Evolutionary conservation across 1,284 basidiomycete species (phyloP), one percentile per base, ranked within the genome.

Genomic region (Fomitopsis schrenkii): DNA sequence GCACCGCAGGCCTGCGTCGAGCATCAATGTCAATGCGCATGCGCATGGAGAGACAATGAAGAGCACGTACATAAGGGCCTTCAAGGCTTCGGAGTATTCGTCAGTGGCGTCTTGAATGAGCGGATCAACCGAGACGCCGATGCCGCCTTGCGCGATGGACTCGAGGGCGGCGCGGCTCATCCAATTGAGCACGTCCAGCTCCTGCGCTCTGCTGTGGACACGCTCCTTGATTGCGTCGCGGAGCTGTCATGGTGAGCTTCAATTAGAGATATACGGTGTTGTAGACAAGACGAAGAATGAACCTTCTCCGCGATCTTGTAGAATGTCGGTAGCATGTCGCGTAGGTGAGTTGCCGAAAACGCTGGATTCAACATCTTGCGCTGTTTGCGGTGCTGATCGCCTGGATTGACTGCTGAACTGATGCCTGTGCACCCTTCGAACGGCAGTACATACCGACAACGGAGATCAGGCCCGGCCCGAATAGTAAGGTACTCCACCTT

Each of bases 61-160:
- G 15, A 26, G 26, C 57, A 26, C 15, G 56, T 3, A 75, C 74
- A 72, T 55, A n/a, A 74, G 61, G 14, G 58, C 59, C 64, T 74
- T 75, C 14, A 76, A 44, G 1, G 74, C 64, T 15, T 68, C 62
- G 3, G 67, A 65, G 46, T 68, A 73, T n/a, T 61, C 61, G 58
- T 74, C 67, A 2, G 63, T 54, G 9, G 59, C 59, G 35, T 68
- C 64, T 8, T 64, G 58, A n/a, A 63, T 62, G 30, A 76, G 68
- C 4, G 73, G 68, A 59, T 74, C 68, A 59, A 77, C 74, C 5
- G 74, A 72, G 61, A 75, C 72, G 1, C 75, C 76, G 7, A 77
- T 64, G 1, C 75, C 75, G 8, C 70, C 75, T 59, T 76, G 75
- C 5, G 73, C 74, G 57, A 78, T 69, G 8, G 72, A 64, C 63